Base-by-base conservation (phyloP, 2,329 filamentous ascomycete species). In the Aspergillus bombycis region DNA sequence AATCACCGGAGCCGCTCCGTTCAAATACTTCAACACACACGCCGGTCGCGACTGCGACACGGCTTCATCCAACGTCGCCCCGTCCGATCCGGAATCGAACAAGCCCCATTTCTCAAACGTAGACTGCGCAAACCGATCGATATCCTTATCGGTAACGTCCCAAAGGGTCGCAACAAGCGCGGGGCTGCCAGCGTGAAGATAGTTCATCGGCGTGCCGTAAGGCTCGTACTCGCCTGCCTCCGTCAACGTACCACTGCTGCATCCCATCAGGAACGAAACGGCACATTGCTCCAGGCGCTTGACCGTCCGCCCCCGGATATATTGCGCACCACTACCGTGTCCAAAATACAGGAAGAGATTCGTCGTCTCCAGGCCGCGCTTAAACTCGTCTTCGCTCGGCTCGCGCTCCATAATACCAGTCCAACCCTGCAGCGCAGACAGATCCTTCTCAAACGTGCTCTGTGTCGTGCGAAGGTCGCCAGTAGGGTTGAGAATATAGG, bases 111-210 rank as follows among this genome's bases (percentile, higher is more conserved):
- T 85, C 74, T 95, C 91, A 75, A 97, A 91, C 3, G 91, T 83
- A 30, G 86, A 84, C 38, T 90, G 88, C 0, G 94, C 91, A 77
- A 97, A 96, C 21, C 94, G 91, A 80, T 99, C 96, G 76, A 97
- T 97, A 77, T 99, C 95, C 72, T 92, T 92, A 76, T 99, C 95
- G 11, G 95, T 99, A 57, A 99, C 95, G 77, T 99, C 95, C 95
- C 95, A 99, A 43, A 99, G 83, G 19, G 94, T 97, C 53, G 93
- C 95, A 2, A 98, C 89, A 11, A 98, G 88, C 0, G 94, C 93
- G 4, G 93, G 93, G 70, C 86, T 88, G 1, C 93, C 94, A 0
- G 93, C 94, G 69, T 94, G 89, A 79, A 99, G 89, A 79, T 98
- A 98, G 71, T 94, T 93, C 80, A 94, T 89, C 28, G 95, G 91